phyloP scores from a whole-genome alignment of 1,284 basidiomycete species.

The Ceratobasidium theobromae region DNA sequence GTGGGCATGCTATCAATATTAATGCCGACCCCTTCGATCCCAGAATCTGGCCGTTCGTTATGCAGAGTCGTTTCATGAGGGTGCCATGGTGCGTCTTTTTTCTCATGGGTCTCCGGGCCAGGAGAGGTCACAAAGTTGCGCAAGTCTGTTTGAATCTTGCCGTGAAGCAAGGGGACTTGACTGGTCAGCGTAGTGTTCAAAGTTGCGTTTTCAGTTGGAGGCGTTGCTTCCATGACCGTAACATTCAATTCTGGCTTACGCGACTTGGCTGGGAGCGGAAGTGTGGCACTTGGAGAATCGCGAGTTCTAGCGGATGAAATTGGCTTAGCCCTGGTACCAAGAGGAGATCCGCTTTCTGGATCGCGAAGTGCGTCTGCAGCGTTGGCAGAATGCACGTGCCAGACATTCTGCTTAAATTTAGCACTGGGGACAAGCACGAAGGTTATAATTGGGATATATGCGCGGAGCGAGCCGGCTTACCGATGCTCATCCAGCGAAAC shows the following conservation, averaged over 20 bases:
- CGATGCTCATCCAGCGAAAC: slow-evolving; percentile 36
- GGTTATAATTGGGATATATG: not conserved
- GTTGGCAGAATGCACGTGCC: slow-evolving; percentile 30
- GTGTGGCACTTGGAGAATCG: slow-evolving; percentile 3
- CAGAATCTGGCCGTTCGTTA: slow-evolving; percentile 19
- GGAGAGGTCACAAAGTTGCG: slow-evolving; percentile 12
- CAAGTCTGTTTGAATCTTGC: slow-evolving; percentile 5
- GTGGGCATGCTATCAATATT: too few species aligned
- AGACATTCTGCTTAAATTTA: slow-evolving; percentile 36
- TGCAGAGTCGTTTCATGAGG: slow-evolving; percentile 18
- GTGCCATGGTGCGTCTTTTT: slow-evolving; percentile 14
- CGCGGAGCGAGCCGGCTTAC: not conserved
- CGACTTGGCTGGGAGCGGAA: not conserved
- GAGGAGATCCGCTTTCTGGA: slow-evolving; percentile 32
- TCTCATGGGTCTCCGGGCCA: not conserved
- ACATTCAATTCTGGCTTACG: not conserved
- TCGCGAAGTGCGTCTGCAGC: slow-evolving; percentile 15
- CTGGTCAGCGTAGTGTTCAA: not conserved
- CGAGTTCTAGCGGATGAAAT: not conserved
- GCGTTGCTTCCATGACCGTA: slow-evolving; percentile 1
- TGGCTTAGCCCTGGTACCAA: not conserved
- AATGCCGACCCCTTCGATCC: not conserved
- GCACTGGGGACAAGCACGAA: slow-evolving; percentile 8
- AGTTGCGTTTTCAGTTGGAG: not conserved
- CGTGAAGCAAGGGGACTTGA: not conserved